A percentile compares a stretch with the other conserved stretches of the same genome.
Conservation (phyloP, 2,329 filamentous ascomycete species). For the Endocalyx cinctus region DNA sequence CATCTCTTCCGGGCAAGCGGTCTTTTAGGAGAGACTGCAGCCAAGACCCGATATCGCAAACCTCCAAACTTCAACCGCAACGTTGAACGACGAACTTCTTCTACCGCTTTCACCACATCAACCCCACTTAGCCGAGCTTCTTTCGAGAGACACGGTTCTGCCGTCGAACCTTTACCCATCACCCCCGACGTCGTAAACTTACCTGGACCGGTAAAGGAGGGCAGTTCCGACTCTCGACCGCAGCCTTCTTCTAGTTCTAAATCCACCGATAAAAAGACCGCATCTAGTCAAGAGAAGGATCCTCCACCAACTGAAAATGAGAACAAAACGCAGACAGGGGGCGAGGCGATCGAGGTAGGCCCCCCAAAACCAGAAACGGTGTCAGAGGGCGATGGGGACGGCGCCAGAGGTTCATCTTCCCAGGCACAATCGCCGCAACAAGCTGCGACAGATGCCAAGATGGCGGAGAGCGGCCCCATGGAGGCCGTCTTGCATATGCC, state of each 20-base stretch:
- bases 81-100: too few relatives aligned
- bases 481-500: slow-evolving; percentile 44
- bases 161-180: slow-evolving; percentile 47
- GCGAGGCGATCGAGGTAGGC: slow-evolving; percentile 5
- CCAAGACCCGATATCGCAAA: slow-evolving; percentile 33
- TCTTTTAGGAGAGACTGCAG: slow-evolving; percentile 39
- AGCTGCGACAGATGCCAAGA: slow-evolving; percentile 33
- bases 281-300: slow-evolving; percentile 8
- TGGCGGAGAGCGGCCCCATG: slow-evolving; percentile 39
- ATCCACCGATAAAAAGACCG: slow-evolving; percentile 1
- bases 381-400: too few relatives aligned
- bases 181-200: slow-evolving; percentile 23
- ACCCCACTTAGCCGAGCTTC: slow-evolving; percentile 33
- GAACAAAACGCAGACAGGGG: slow-evolving; percentile 3
- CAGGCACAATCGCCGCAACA: slow-evolving; percentile 24
- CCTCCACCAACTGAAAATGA: slow-evolving; percentile 3
- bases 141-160: slow-evolving; percentile 57
- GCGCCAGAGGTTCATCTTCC: slow-evolving; percentile 6
- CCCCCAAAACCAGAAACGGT: slow-evolving; percentile 3
- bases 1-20: slow-evolving; percentile 56
- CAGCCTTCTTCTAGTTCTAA: neutral
- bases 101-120: slow-evolving; percentile 34
- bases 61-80: too few relatives aligned
- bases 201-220: slow-evolving; percentile 14
- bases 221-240: neutral